phyloP scores from a whole-genome alignment of 106 monocot genomes.

The Dendrobium huoshanense region DNA sequence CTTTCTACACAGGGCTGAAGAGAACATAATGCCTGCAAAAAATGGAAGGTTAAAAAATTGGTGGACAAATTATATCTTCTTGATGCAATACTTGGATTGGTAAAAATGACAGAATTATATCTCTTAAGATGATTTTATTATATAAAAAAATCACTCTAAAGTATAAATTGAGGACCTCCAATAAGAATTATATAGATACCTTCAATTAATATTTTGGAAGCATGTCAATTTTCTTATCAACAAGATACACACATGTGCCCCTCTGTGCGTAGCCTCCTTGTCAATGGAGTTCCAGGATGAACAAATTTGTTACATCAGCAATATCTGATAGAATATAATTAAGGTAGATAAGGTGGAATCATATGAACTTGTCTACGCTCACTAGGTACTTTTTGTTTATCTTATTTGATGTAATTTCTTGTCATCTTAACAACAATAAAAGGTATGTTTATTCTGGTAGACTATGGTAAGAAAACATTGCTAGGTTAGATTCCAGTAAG shows the following conservation, averaged over 20 bases:
- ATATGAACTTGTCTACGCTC: background rate
- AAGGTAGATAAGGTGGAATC: slow-evolving; percentile 18
- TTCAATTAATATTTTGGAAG: slow-evolving; percentile 97
- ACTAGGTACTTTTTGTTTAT: background rate
- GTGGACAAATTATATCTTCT: background rate
- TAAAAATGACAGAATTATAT: background rate
- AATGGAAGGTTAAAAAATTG: background rate
- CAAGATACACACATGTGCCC: slow-evolving; percentile 99
- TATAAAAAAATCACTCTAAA: background rate
- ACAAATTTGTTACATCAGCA: slow-evolving; percentile 99
- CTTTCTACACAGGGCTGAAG: slow-evolving; percentile 94
- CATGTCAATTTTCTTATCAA: slow-evolving; percentile 96
- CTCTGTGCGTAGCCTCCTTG: slow-evolving; percentile 86
- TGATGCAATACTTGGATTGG: slow-evolving; percentile 22
- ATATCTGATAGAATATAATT: slow-evolving; percentile 59
- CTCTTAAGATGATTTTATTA: background rate
- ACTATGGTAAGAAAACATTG: background rate
- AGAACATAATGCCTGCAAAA: slow-evolving; percentile 88
- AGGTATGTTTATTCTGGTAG: background rate
- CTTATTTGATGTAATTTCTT: background rate
- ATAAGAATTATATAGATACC: slow-evolving; percentile 30
- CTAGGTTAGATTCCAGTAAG: background rate
- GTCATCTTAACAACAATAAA: background rate
- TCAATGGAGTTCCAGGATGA: slow-evolving; percentile 89
- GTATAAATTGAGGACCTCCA: background rate